These are phyloP conservation scores for Pelomyxa schiedti DNA, from an alignment of 78 protist genomes.

Conservation along the genomic window DNA sequence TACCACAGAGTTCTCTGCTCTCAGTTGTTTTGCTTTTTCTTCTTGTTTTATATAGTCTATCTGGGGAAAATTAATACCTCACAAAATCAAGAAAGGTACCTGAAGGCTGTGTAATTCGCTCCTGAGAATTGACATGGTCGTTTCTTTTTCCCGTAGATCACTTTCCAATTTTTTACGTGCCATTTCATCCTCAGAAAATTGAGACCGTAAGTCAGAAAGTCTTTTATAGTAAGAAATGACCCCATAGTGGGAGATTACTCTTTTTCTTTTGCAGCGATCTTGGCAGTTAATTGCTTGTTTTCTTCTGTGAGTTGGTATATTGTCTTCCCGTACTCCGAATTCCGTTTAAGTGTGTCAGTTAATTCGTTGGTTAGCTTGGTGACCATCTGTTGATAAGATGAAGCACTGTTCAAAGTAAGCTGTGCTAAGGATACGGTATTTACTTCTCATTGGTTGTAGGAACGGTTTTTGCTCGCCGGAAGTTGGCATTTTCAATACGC, in stretches of 20 bases:
- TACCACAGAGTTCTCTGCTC: not conserved
- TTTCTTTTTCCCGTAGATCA: not conserved
- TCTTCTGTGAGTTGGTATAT: not conserved
- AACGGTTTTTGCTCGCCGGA: too few relatives aligned
- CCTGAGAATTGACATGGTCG: not conserved
- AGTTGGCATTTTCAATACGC: too few relatives aligned
- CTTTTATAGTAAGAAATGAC: not conserved
- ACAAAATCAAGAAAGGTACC: not conserved
- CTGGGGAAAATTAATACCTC: too few relatives aligned
- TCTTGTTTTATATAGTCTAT: not conserved
- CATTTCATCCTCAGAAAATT: not conserved
- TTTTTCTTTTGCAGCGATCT: not conserved
- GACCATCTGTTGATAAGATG: too few relatives aligned
- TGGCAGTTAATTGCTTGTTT: not conserved
- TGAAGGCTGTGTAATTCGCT: not conserved
- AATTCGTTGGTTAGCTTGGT: not conserved
- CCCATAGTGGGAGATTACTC: not conserved
- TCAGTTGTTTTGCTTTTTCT: not conserved
- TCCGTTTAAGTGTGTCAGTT: not conserved
- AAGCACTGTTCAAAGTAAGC: too few relatives aligned
- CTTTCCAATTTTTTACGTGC: not conserved
- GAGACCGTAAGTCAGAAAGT: not conserved
- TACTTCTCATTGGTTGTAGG: too few relatives aligned
- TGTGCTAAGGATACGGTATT: too few relatives aligned
- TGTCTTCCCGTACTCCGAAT: not conserved